Percentiles rank a stretch among this genome's conserved stretches.
Conservation (phyloP, 108 stramenopile species). For the Pseudonitzschia multiseries region DNA sequence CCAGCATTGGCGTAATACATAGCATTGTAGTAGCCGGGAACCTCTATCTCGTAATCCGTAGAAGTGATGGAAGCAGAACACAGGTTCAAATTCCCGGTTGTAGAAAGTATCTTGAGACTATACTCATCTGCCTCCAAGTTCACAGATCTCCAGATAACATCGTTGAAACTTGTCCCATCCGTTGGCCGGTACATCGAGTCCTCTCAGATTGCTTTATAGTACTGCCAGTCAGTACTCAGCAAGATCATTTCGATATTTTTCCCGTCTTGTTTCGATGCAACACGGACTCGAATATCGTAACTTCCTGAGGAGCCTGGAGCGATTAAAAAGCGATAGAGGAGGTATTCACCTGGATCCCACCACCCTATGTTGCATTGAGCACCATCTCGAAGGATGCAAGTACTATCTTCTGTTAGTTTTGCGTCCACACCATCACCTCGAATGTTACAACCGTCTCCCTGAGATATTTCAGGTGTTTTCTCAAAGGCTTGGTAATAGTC, state of each 20-base stretch:
- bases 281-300: conserved; percentile 11
- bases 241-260: not conserved
- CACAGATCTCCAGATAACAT: conserved; percentile 9
- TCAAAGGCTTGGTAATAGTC: conserved; percentile 16
- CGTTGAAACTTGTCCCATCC: conserved; percentile 8
- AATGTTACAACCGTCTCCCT: conserved; percentile 1
- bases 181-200: not conserved
- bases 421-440: conserved; percentile 15
- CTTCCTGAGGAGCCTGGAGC: not conserved
- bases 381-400: conserved; percentile 11
- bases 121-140: not conserved
- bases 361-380: conserved; percentile 3
- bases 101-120: conserved; percentile 7
- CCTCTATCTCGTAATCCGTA: not conserved
- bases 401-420: conserved; percentile 1
- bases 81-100: conserved; percentile 1
- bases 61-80: conserved; percentile 1
- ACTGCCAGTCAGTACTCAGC: not conserved
- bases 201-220: not conserved
- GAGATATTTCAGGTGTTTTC: conserved; percentile 8
- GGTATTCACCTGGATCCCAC: not conserved
- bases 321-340: not conserved
- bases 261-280: conserved; percentile 4
- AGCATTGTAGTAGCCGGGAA: conserved; percentile 15
- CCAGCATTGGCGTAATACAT: conserved; percentile 2